phyloP scores from a whole-genome alignment of 2,329 filamentous ascomycete species.

The Sphaceloma murrayae region DNA sequence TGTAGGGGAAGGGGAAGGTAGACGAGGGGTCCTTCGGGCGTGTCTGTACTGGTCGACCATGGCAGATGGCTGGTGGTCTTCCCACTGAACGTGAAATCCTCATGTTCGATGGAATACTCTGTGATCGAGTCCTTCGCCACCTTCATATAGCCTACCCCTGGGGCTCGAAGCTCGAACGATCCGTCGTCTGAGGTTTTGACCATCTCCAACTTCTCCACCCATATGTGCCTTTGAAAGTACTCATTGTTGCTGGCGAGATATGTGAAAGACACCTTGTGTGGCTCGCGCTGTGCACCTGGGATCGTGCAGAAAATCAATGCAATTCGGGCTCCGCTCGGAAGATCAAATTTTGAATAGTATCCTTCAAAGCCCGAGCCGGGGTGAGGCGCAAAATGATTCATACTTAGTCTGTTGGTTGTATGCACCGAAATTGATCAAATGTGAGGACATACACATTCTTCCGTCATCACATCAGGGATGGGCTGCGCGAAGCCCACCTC shows the following conservation, averaged over 20 bases:
- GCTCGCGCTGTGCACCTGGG: constrained; percentile 31
- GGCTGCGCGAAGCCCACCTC: background rate
- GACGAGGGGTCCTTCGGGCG: constrained; percentile 39
- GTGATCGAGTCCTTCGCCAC: constrained; percentile 31
- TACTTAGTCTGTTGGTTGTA: too few relatives aligned
- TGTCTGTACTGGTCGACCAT: constrained; percentile 32
- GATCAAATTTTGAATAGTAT: constrained; percentile 43
- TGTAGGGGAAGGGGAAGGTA: constrained; percentile 41
- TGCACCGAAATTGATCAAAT: too few relatives aligned
- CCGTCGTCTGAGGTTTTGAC: constrained; percentile 22
- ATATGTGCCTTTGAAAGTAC: constrained; percentile 37
- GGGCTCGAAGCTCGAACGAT: constrained; percentile 35
- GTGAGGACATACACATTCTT: background rate
- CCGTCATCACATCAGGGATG: constrained; percentile 1
- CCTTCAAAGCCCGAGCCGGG: constrained; percentile 38
- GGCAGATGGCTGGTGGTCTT: constrained; percentile 32
- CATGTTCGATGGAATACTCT: constrained; percentile 28
- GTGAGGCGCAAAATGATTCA: constrained; percentile 33
- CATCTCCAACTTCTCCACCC: constrained; percentile 34
- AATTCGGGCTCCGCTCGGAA: constrained; percentile 38
- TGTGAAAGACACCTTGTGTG: constrained; percentile 42
- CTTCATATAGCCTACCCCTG: constrained; percentile 33
- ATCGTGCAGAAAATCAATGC: constrained; percentile 41
- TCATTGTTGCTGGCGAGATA: constrained; percentile 34
- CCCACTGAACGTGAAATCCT: constrained; percentile 34